phyloP scores from a whole-genome alignment of 345 rosid genomes.

The Cardamine resedifolia region DNA sequence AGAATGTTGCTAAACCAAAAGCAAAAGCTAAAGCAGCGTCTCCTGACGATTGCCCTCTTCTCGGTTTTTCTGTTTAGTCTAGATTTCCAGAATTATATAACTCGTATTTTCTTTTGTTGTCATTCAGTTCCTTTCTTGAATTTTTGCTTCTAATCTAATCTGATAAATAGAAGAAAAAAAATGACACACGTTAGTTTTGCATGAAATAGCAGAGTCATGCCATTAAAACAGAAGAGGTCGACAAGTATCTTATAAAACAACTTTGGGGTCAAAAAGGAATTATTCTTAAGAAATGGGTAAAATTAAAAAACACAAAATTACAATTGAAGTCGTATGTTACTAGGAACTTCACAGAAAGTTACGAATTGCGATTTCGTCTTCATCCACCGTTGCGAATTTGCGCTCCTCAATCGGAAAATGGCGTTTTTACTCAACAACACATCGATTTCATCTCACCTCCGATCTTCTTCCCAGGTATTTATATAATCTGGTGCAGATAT shows the following conservation, averaged over 20 bases:
- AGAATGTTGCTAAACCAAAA: constrained; percentile 47
- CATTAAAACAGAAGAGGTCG: neutral
- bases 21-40: constrained; percentile 25
- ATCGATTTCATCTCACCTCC: constrained; percentile 50
- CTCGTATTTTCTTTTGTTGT: neutral
- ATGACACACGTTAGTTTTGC: neutral
- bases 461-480: constrained; percentile 66
- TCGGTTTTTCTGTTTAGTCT: constrained; percentile 20
- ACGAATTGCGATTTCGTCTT: constrained; percentile 3
- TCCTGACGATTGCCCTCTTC: constrained; percentile 46
- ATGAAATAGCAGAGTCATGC: neutral
- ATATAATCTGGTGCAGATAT: neutral
- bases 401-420: constrained; percentile 47
- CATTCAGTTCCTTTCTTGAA: neutral
- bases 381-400: constrained; percentile 2
- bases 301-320: neutral
- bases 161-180: neutral
- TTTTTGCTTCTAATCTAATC: neutral
- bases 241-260: neutral
- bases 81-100: constrained; percentile 15
- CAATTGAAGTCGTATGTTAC: neutral
- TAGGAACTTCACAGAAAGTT: neutral
- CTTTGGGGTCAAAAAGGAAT: constrained; percentile 12
- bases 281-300: neutral
- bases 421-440: constrained; percentile 58